phyloP scores from a whole-genome alignment of 1,284 basidiomycete genomes.

The Malassezia yamatoensis region DNA sequence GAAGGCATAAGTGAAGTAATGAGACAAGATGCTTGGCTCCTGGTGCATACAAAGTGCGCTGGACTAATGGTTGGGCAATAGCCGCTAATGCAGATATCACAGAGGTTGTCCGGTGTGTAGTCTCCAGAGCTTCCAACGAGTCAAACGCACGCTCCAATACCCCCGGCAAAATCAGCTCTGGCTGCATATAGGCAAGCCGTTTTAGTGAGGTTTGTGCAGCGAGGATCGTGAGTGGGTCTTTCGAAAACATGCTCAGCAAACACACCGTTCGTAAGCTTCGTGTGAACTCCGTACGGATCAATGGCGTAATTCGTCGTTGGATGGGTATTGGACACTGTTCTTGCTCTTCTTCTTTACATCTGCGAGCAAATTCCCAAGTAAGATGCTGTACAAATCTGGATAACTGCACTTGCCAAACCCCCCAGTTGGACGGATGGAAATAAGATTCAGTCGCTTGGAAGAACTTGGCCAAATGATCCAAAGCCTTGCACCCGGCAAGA shows the following conservation, averaged over 20 bases:
- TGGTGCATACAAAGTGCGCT: constrained; percentile 63
- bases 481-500: constrained; percentile 73
- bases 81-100: constrained; percentile 78
- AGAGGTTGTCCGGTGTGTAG: constrained; percentile 50
- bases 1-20: constrained; percentile 76
- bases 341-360: constrained; percentile 61
- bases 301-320: constrained; percentile 64
- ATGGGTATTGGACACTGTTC: constrained; percentile 69
- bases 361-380: constrained; percentile 61
- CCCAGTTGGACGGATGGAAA: constrained; percentile 63
- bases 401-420: constrained; percentile 54
- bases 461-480: constrained; percentile 77
- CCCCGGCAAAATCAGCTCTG: constrained; percentile 78
- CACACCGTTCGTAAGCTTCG: constrained; percentile 72
- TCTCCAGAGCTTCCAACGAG: constrained; percentile 62
- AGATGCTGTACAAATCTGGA: constrained; percentile 72
- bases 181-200: constrained; percentile 69
- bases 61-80: constrained; percentile 67
- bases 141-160: constrained; percentile 82
- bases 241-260: constrained; percentile 88
- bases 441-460: constrained; percentile 86
- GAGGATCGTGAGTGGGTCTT: constrained; percentile 54
- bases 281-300: constrained; percentile 75
- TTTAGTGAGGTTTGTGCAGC: constrained; percentile 53
- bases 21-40: constrained; percentile 82